Percentiles rank a stretch among this genome's conserved stretches.
Evolutionary conservation across 1,284 basidiomycete genomes (phyloP).

Genomic region (Crocinoboletus sp.): DNA sequence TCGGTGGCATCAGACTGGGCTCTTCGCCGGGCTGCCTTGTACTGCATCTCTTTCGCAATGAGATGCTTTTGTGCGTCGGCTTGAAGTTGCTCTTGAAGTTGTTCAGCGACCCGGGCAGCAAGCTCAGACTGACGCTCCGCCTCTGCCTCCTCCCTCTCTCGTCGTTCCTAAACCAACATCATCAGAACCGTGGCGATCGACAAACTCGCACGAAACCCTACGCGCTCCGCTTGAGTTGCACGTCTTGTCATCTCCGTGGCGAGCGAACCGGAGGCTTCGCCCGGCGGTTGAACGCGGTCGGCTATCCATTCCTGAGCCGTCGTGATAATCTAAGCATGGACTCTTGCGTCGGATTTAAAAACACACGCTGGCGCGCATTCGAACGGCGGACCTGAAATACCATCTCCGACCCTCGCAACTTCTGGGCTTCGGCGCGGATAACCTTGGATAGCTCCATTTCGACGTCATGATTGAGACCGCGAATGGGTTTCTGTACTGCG

Average conservation of each 20-base stretch:
- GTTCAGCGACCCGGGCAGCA: constrained; percentile 46
- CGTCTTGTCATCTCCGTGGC: constrained; percentile 71
- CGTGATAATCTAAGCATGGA: constrained; percentile 49
- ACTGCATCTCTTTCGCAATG: constrained; percentile 47
- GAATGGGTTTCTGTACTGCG: constrained; percentile 58
- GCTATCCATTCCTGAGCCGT: constrained; percentile 68
- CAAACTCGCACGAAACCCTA: constrained; percentile 26
- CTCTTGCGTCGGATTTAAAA: background rate
- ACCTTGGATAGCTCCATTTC: constrained; percentile 49
- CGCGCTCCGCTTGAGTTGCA: constrained; percentile 60
- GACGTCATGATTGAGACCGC: constrained; percentile 51
- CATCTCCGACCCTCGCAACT: constrained; percentile 60
- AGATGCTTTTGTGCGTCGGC: constrained; percentile 56
- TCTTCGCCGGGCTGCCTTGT: constrained; percentile 49
- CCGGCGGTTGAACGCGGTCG: constrained; percentile 49
- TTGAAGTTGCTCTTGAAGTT: constrained; percentile 59
- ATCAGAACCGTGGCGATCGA: constrained; percentile 3
- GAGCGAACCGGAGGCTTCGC: constrained; percentile 60
- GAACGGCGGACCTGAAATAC: constrained; percentile 57
- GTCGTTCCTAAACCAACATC: constrained; percentile 15
- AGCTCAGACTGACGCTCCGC: constrained; percentile 48
- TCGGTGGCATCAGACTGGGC: constrained; percentile 66
- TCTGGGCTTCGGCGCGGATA: constrained; percentile 60
- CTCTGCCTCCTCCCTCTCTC: constrained; percentile 44
- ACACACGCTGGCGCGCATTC: background rate